phyloP scores from a whole-genome alignment of 345 rosid species.

The Schrenkiella parvula region DNA sequence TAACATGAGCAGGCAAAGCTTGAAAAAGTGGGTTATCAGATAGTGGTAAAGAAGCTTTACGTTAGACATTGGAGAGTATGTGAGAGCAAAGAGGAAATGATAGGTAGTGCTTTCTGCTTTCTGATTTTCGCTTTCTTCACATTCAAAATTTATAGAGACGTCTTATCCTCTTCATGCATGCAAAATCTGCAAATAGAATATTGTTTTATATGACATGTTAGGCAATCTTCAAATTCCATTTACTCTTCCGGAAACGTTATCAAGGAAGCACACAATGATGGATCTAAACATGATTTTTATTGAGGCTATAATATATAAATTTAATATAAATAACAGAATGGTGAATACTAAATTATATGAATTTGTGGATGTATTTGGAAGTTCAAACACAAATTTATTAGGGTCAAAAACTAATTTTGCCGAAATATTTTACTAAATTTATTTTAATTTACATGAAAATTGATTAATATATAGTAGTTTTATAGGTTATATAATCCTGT shows the following conservation, averaged over 20 bases:
- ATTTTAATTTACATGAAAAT: too few relatives aligned
- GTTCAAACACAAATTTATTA: too few relatives aligned
- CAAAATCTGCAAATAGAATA: background rate
- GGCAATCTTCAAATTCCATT: background rate
- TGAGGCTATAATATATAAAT: background rate
- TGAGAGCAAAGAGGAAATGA: background rate
- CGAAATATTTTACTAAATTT: too few relatives aligned
- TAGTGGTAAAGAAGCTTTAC: constrained; percentile 69
- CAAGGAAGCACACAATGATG: background rate
- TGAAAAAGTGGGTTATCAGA: constrained; percentile 48
- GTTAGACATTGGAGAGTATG: constrained; percentile 40
- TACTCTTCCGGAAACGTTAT: constrained; percentile 13
- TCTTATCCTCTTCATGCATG: background rate
- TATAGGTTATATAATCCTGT: too few relatives aligned
- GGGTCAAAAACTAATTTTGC: too few relatives aligned
- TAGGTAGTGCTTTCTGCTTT: background rate
- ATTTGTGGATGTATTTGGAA: too few relatives aligned
- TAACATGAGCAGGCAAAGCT: constrained; percentile 59
- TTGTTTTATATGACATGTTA: background rate
- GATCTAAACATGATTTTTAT: too few relatives aligned
- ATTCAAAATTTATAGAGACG: constrained; percentile 4
- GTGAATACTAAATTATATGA: too few relatives aligned
- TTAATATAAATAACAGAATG: background rate
- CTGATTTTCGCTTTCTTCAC: background rate
- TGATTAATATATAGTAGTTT: too few relatives aligned